These are phyloP conservation scores for Dissophora globulifera DNA, from an alignment of 192 early-diverging fungal species.

Conservation along the genomic window DNA sequence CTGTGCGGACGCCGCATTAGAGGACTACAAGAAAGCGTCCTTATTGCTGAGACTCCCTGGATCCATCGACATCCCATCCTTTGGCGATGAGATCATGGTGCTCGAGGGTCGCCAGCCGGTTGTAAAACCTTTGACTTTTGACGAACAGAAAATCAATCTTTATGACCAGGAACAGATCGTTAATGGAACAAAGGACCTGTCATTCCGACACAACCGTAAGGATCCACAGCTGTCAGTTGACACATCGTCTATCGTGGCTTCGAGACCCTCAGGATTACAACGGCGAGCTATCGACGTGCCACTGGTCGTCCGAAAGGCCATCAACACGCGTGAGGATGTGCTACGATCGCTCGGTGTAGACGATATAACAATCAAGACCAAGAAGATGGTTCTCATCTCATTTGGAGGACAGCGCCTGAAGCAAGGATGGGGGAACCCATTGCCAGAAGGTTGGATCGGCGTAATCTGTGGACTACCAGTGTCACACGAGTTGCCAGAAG, in stretches of 20 bases:
- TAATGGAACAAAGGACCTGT: background rate
- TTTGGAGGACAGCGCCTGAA: slow-evolving; percentile 66
- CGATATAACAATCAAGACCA: slow-evolving; percentile 53
- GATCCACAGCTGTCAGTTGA: slow-evolving; percentile 9
- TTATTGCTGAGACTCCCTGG: slow-evolving; percentile 64
- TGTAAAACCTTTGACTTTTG: no score
- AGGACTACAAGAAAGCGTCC: slow-evolving; percentile 64
- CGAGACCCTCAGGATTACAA: background rate
- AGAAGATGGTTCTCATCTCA: slow-evolving; percentile 62
- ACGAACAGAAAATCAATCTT: background rate
- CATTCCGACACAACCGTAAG: background rate
- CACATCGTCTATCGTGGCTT: background rate
- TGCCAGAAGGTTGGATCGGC: slow-evolving; percentile 67
- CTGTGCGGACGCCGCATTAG: slow-evolving; percentile 51
- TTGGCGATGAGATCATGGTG: slow-evolving; percentile 52
- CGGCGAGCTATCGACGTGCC: slow-evolving; percentile 66
- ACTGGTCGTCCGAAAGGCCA: slow-evolving; percentile 63
- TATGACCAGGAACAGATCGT: background rate
- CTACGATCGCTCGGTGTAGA: slow-evolving; percentile 59
- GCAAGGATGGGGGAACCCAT: slow-evolving; percentile 59
- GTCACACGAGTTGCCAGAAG: slow-evolving; percentile 52
- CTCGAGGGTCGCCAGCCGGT: slow-evolving; percentile 1
- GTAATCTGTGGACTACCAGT: slow-evolving; percentile 66
- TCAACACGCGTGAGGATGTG: slow-evolving; percentile 56
- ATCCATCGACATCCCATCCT: slow-evolving; percentile 66